Evolutionary conservation across 2,329 filamentous ascomycete genomes (phyloP), one percentile per base, ranked within the genome.

Genomic region (Xylaria sp.): DNA sequence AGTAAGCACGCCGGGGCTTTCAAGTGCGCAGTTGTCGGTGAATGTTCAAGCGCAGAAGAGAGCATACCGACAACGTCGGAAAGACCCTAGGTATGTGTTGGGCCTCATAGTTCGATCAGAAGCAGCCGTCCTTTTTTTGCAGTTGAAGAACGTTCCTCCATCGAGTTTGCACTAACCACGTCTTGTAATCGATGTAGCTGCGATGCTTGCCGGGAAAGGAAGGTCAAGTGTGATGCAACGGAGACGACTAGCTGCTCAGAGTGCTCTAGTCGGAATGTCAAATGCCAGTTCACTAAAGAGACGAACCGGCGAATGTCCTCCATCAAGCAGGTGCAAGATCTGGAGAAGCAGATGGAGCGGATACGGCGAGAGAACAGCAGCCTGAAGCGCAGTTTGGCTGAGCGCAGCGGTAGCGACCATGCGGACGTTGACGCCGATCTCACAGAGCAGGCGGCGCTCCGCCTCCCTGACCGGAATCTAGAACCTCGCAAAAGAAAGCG

Each of bases 211-310:
- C 85, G 94, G 61, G 94, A 99, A 69, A 79, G 86, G 65, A 89
- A 89, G 75, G 86, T 89, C 71, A 89, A 89, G 82, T 99, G 94
- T 74, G 94, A 99, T 78, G 94, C 94, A 37, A 97, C 94, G 13
- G 94, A 97, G 73, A 96, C 91, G 16, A 88, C 90, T 9, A 96
- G 93, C 75, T 99, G 94, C 74, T 97, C 94, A 1, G 94, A 99
- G 76, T 99, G 94, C 76, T 94, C 91, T 3, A 97, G 92, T 73
- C 88, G 94, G 65, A 95, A 93, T 72, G 93, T 97, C 65, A 96
- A 95, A 74, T 99, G 94, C 72, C 93, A 97, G 71, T 99, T 99
- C 73, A 99, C 94, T 54, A 99, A 99, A 76, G 94, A 99, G 76
- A 99, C 94, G 10, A 99, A 99, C 73, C 84, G 94, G 60, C 86